Evolutionary conservation across 306 rosid genomes (phyloP), one percentile per base, ranked within the genome.

Genomic region (Cucumis cinereus): DNA sequence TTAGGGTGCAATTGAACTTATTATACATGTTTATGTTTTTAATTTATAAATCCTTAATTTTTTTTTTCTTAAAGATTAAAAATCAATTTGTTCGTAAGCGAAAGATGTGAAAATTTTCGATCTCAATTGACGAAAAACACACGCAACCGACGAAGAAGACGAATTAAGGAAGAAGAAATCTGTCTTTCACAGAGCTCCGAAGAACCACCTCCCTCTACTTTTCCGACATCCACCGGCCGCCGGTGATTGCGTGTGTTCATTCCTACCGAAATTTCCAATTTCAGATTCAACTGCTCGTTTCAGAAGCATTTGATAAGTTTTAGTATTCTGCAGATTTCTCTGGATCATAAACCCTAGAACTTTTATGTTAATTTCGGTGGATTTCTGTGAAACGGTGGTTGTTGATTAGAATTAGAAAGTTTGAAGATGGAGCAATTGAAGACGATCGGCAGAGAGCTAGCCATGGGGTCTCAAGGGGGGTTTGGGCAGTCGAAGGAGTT

Each of bases 391-490:
- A 19, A 4, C 76, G 60, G 28, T 50, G 58, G 23, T 1, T 15
- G 68, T 50, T 74, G 30, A 74, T 56, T 33, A 26, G 45, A 76
- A 28, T 58, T 55, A 11, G 19, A 16, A 61, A 49, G 56, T 61
- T 43, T 20, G 66, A 70, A 56, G 28, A 84, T 94, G 98, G 96
- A 94, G 90, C 98, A 94, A 69, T 66, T 95, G 79, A 95, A 95
- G 85, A 89, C 90, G 28, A 87, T 92, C 78, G 98, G 99, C 0
- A 84, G 96, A n/a, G 99, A 94, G 81, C 91, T 94, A 12, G 93
- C 98, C 45, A 95, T 95, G 99, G 98, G 96, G 40, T 94, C 99
- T 61, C 99, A 92, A 50, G 97, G 93, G n/a, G 94, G 96, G 41
- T 93, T 93, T 87, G 96, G 95, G 0, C 96, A 92, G 78, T 92